Evolutionary conservation across 2,329 filamentous ascomycete genomes (phyloP).

Genomic region (Bipolaris zeicola): DNA sequence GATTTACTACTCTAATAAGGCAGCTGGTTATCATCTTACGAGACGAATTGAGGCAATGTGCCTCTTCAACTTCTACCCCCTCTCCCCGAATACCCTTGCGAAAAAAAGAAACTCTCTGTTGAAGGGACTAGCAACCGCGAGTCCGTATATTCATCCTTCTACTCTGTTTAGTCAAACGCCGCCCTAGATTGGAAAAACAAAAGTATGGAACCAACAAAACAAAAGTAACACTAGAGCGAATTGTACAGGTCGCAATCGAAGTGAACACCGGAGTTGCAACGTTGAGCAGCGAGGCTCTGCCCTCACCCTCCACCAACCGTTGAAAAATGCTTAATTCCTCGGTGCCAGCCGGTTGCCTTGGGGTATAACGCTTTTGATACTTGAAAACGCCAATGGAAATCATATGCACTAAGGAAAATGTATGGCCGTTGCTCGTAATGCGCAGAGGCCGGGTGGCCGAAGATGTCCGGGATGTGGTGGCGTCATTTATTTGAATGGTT

Average conservation of each 20-base stretch:
- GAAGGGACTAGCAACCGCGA: slow-evolving; percentile 3
- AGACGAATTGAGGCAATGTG: background rate
- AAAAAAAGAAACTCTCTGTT: background rate
- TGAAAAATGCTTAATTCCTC: slow-evolving; percentile 15
- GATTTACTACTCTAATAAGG: slow-evolving; percentile 10
- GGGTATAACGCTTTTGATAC: slow-evolving; percentile 24
- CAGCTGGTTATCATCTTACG: background rate
- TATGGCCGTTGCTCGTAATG: slow-evolving; percentile 9
- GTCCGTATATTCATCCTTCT: slow-evolving; percentile 3
- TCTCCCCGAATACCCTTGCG: background rate
- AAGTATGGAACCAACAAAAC: background rate
- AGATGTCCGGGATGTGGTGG: background rate
- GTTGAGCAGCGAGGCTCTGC: slow-evolving; percentile 12
- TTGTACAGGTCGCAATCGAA: slow-evolving; percentile 10
- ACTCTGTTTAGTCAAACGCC: slow-evolving; percentile 5
- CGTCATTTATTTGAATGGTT: background rate
- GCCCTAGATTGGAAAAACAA: background rate
- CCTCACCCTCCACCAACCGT: slow-evolving; percentile 12
- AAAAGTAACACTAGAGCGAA: slow-evolving; percentile 6
- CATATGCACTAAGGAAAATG: slow-evolving; percentile 8
- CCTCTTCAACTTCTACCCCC: background rate
- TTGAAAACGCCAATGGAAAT: slow-evolving; percentile 10
- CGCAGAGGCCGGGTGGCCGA: background rate
- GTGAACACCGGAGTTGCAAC: slow-evolving; percentile 4
- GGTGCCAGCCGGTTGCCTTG: slow-evolving; percentile 26